These are phyloP conservation scores for Strigomonas oncopelti DNA, from an alignment of 208 protist genomes.

Conservation along the genomic window DNA sequence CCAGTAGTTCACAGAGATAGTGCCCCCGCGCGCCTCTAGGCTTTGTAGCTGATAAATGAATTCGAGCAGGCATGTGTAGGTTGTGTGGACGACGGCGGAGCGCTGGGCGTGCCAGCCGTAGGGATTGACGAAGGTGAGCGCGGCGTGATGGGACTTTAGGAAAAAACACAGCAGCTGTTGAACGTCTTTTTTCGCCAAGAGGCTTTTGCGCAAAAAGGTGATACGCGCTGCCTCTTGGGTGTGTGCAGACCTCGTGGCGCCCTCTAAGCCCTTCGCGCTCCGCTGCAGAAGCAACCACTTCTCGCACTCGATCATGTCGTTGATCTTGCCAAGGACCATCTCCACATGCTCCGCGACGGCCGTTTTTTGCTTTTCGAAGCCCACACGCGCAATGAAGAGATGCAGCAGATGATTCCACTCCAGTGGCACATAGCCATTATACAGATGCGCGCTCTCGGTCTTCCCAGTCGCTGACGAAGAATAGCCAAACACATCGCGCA, in stretches of 20 bases:
- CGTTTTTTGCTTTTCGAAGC: slow-evolving; percentile 20
- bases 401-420: slow-evolving; percentile 13
- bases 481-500: not conserved
- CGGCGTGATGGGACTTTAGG: slow-evolving; percentile 18
- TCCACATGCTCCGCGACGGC: slow-evolving; percentile 23
- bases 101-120: slow-evolving; percentile 28
- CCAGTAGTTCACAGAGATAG: not conserved
- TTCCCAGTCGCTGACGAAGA: not conserved
- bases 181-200: slow-evolving; percentile 14
- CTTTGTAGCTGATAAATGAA: slow-evolving; percentile 14
- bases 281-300: not conserved
- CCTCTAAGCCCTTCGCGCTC: not conserved
- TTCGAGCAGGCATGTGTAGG: slow-evolving; percentile 30
- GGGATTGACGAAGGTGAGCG: slow-evolving; percentile 25
- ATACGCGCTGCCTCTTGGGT: not conserved
- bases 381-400: slow-evolving; percentile 26
- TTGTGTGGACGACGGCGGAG: slow-evolving; percentile 21
- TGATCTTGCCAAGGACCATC: slow-evolving; percentile 14
- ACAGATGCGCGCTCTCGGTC: not conserved
- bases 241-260: no score
- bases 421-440: slow-evolving; percentile 8
- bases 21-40: not conserved
- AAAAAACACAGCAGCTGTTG: slow-evolving; percentile 33
- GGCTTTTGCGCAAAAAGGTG: not conserved
- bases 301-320: slow-evolving; percentile 5